Evolutionary conservation across 257 asterid genomes (phyloP).

Genomic region (Prunella vulgaris): DNA sequence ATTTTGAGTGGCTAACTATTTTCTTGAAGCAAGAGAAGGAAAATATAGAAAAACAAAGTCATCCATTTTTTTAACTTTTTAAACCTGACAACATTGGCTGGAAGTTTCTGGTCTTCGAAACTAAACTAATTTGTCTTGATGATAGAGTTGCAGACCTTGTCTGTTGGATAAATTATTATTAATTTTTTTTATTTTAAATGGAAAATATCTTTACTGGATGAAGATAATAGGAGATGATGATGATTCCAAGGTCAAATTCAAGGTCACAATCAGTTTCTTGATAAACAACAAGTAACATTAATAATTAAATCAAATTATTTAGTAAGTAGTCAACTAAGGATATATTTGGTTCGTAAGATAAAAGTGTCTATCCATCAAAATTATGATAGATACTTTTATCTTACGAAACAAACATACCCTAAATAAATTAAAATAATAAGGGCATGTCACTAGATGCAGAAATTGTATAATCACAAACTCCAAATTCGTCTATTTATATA

Average conservation of each 20-base stretch:
- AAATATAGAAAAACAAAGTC: neutral
- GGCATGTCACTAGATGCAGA: constrained; percentile 9
- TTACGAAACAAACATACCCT: no score
- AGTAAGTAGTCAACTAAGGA: no score
- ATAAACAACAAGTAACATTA: constrained; percentile 14
- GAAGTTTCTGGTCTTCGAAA: neutral
- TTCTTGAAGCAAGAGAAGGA: neutral
- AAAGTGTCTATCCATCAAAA: no score
- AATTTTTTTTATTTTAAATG: no score
- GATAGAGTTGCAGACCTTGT: constrained; percentile 14
- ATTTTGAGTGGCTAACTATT: no score
- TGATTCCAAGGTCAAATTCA: constrained; percentile 41
- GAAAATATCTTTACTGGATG: neutral
- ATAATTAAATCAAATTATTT: neutral
- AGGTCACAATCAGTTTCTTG: constrained; percentile 39
- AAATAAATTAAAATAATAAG: neutral
- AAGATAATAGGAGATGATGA: constrained; percentile 29
- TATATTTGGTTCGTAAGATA: no score
- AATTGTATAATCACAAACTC: neutral
- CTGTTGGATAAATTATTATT: neutral
- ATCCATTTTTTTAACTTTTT: neutral
- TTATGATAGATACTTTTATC: no score
- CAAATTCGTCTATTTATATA: neutral
- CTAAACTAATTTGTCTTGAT: neutral
- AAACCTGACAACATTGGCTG: neutral